Evolutionary conservation across 768 basidiomycete genomes (phyloP), one percentile per base, ranked within the genome.

Genomic region (Termitomyces sp.): DNA sequence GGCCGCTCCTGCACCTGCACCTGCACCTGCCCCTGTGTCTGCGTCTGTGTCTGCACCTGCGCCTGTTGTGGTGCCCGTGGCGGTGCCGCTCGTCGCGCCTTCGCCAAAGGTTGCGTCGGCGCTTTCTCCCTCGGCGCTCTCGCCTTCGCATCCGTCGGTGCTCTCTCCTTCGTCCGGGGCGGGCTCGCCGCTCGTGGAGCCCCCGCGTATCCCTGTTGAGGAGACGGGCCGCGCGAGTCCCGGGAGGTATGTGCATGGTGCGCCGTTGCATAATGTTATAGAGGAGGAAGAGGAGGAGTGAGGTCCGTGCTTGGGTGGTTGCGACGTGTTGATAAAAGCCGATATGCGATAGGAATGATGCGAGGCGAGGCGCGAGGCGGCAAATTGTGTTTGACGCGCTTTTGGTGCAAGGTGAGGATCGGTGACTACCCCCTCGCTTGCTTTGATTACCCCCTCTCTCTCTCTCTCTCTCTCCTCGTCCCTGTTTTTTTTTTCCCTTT

Each of bases 181-280:
- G 7, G 20, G 6, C 1, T 22, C 44, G 44, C 44, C 62, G 59
- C 61, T 61, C 22, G 61, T 73, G 13, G 73, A 78, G 34, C 71
- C 70, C 3, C 75, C 76, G 6, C 67, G 65, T 1, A 48, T 76
- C 7, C 60, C 72, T 11, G 64, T 76, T 16, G 75, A 75, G n/a
- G 83, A 84, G 20, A 70, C 76, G 8, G 85, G 84, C 4, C 77
- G 83, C n/a, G 75, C 72, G 20, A 89, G 86, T 64, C 89, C 89
- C 12, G 82, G 70, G 36, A 82, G 90, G 45, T 94, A 94, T 67
- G 70, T 91, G 15, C 92, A 94, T 65, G 92, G 92, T 27, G 89
- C 89, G 8, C 92, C 92, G 31, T 77, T 94, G 66, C 89, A 93
- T 63, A 93, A 93, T 61, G 92, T 94, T 44, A 24, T 92, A 50